These are phyloP conservation scores for Sequoiadendron giganteum DNA, from an alignment of 75 land plant genomes.

Conservation along the genomic window DNA sequence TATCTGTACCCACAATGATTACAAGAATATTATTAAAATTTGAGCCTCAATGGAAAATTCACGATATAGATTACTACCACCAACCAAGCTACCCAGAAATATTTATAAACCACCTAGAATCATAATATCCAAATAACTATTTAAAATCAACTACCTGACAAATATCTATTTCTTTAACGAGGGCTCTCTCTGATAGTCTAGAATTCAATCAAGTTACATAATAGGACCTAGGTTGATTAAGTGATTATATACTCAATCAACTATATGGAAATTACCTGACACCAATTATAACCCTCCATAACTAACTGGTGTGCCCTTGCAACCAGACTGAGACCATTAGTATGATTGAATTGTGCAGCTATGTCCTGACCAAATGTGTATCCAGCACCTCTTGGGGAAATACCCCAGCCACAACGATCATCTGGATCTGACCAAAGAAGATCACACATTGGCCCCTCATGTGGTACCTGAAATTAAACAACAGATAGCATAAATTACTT, in stretches of 20 bases:
- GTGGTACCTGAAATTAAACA: conserved; percentile 57
- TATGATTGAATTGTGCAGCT: conserved; percentile 83
- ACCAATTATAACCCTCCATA: conserved; percentile 91
- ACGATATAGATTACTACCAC: neutral
- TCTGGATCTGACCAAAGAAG: conserved; percentile 91
- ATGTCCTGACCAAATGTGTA: conserved; percentile 88
- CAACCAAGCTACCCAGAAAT: neutral
- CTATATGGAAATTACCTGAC: conserved; percentile 49
- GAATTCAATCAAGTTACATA: neutral
- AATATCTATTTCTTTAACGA: neutral
- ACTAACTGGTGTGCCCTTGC: conserved; percentile 86
- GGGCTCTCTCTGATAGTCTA: neutral
- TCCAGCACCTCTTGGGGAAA: conserved; percentile 84
- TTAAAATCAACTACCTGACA: neutral
- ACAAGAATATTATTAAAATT: neutral
- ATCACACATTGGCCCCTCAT: conserved; percentile 95
- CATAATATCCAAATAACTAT: neutral
- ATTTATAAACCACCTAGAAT: neutral
- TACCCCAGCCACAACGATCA: conserved; percentile 92
- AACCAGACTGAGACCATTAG: conserved; percentile 78
- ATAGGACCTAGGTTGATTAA: neutral
- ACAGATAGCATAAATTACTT: neutral
- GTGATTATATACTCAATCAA: neutral
- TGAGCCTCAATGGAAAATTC: neutral
- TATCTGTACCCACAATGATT: neutral